phyloP scores from a whole-genome alignment of 1,284 basidiomycete species.

The Rhodotorula glutinis region DNA sequence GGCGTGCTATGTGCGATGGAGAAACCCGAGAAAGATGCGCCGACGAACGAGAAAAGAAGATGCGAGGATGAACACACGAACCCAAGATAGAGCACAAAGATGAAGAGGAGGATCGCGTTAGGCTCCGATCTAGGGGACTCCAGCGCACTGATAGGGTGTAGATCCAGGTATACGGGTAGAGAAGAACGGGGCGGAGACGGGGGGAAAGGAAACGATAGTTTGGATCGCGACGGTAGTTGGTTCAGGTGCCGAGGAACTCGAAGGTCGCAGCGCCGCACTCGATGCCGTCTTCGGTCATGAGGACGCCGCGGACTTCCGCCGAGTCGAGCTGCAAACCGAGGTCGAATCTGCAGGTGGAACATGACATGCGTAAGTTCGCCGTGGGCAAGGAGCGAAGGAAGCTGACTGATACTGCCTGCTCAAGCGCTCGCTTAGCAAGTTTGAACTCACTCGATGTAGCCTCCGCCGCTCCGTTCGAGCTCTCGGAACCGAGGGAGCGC shows the following conservation, averaged over 20 bases:
- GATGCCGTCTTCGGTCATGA: conserved; percentile 39
- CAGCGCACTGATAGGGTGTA: background rate
- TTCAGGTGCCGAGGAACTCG: conserved; percentile 28
- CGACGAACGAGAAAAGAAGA: background rate
- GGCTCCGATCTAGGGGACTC: too few species aligned
- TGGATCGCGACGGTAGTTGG: background rate
- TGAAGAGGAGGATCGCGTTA: too few species aligned
- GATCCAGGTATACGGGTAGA: too few species aligned
- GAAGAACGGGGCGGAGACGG: background rate
- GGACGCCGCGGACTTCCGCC: conserved; percentile 37
- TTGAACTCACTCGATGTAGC: conserved; percentile 36
- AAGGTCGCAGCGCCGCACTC: conserved; percentile 38
- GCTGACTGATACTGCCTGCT: too few species aligned
- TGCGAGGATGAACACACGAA: background rate
- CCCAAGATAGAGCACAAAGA: too few species aligned
- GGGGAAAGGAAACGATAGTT: background rate
- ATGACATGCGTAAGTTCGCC: background rate
- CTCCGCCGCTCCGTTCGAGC: conserved; percentile 51
- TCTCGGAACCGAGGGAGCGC: conserved; percentile 55
- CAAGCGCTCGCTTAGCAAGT: too few species aligned
- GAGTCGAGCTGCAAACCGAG: conserved; percentile 34
- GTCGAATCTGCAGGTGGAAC: conserved; percentile 23
- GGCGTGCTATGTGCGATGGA: too few species aligned
- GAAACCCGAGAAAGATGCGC: too few species aligned
- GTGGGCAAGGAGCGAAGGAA: too few species aligned